phyloP scores from a whole-genome alignment of 1,284 basidiomycete species.

The Hymenochaete sp. region DNA sequence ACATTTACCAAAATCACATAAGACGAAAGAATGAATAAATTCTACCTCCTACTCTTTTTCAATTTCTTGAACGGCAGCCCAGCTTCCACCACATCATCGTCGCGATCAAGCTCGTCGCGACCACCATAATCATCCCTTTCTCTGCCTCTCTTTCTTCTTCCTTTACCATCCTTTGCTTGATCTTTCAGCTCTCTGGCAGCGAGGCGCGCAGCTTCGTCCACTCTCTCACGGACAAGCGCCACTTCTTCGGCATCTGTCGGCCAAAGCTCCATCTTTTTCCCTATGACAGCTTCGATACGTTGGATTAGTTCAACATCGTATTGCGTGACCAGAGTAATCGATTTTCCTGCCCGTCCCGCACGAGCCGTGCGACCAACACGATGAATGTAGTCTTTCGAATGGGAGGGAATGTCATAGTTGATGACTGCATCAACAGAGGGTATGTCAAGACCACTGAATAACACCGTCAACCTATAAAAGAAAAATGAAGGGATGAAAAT shows the following conservation, averaged over 20 bases:
- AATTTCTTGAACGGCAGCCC: constrained; percentile 56
- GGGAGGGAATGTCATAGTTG: constrained; percentile 97
- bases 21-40: no score
- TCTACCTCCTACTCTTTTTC: constrained; percentile 32
- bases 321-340: constrained; percentile 94
- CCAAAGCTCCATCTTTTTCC: constrained; percentile 90
- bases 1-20: no score
- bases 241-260: constrained; percentile 89
- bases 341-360: constrained; percentile 92
- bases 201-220: constrained; percentile 80
- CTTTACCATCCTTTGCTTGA: constrained; percentile 43
- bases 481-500: constrained; percentile 7
- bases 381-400: constrained; percentile 99
- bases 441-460: constrained; percentile 82
- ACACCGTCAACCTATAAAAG: constrained; percentile 14
- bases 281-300: constrained; percentile 87
- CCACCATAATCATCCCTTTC: constrained; percentile 40
- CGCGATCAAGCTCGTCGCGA: constrained; percentile 70
- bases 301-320: constrained; percentile 97
- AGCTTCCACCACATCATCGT: constrained; percentile 80
- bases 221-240: constrained; percentile 80
- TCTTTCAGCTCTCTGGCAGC: constrained; percentile 77
- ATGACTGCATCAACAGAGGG: constrained; percentile 95
- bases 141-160: constrained; percentile 49
- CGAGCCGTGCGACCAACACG: constrained; percentile 96